A percentile compares a stretch with the other conserved stretches of the same genome.
Evolutionary conservation across 805 yeast genomes (phyloP).

Genomic region (Yarrowia deformans): DNA sequence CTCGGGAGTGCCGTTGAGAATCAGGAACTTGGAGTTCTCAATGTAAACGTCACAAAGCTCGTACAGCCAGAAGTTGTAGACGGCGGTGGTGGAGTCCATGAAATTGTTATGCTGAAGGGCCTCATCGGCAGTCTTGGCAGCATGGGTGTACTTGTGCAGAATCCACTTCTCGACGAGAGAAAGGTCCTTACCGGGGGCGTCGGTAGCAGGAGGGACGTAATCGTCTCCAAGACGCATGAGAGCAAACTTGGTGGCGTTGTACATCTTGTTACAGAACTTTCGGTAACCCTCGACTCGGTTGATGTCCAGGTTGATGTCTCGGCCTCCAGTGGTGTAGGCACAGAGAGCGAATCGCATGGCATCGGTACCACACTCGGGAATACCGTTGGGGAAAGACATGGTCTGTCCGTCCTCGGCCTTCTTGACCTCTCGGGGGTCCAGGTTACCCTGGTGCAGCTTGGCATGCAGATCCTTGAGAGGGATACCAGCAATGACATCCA

Average conservation of each 20-base stretch:
- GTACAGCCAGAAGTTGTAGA: constrained; percentile 93
- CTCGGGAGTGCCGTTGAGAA: constrained; percentile 85
- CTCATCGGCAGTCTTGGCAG: constrained; percentile 69
- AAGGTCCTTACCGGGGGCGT: constrained; percentile 72
- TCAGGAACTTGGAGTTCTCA: constrained; percentile 93
- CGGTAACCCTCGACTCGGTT: constrained; percentile 98
- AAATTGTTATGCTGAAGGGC: constrained; percentile 86
- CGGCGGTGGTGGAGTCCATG: constrained; percentile 81
- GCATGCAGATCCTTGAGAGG: constrained; percentile 79
- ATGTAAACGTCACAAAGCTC: constrained; percentile 97
- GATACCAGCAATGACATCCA: constrained; percentile 91
- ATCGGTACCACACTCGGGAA: constrained; percentile 99
- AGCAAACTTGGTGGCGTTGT: constrained; percentile 98
- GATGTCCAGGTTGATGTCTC: constrained; percentile 96
- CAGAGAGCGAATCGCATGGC: constrained; percentile 97
- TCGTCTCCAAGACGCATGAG: constrained; percentile 90
- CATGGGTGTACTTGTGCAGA: constrained; percentile 77
- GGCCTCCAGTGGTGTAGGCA: constrained; percentile 98
- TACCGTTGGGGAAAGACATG: constrained; percentile 92
- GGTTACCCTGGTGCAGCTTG: constrained; percentile 78
- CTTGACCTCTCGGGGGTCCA: constrained; percentile 86
- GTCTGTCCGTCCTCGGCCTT: constrained; percentile 89
- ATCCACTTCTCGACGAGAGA: constrained; percentile 97
- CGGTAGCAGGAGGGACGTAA: constrained; percentile 77
- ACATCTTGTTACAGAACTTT: constrained; percentile 98